A percentile compares a stretch with the other conserved stretches of the same genome.
Evolutionary conservation across 345 rosid species (phyloP).

Genomic region (Clausena lansium): DNA sequence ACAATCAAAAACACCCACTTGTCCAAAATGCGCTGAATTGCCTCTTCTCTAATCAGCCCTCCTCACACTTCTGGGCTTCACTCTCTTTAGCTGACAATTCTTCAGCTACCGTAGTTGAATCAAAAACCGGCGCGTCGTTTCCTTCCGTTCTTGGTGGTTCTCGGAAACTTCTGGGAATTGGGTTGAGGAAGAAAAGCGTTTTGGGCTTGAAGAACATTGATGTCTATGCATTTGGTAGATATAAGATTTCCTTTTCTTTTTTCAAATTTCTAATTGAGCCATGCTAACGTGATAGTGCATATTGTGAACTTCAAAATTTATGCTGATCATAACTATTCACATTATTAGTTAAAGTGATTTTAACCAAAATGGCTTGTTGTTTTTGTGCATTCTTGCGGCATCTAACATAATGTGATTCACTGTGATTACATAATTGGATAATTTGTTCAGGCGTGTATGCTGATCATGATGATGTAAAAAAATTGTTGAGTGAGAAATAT

Average conservation of each 20-base stretch:
- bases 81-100: conserved; percentile 66
- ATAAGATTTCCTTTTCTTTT: neutral
- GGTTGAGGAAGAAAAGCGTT: conserved; percentile 68
- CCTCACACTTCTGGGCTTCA: conserved; percentile 51
- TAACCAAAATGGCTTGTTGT: neutral
- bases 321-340: neutral
- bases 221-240: conserved; percentile 74
- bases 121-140: conserved; percentile 64
- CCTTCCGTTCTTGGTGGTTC: conserved; percentile 55
- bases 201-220: conserved; percentile 84
- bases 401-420: neutral
- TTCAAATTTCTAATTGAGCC: neutral
- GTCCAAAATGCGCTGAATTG: conserved; percentile 32
- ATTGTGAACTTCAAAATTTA: neutral
- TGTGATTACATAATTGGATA: neutral
- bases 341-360: neutral
- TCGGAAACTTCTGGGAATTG: conserved; percentile 66
- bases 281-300: neutral
- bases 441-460: conserved; percentile 66
- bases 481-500: conserved; percentile 54
- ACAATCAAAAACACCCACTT: conserved; percentile 32
- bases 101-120: conserved; percentile 51
- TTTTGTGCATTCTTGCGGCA: neutral
- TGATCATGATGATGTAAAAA: conserved; percentile 56
- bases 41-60: conserved; percentile 31